These are phyloP conservation scores for Cladosporium sphaerospermum DNA, from an alignment of 2,329 filamentous ascomycete species.

Conservation along the genomic window DNA sequence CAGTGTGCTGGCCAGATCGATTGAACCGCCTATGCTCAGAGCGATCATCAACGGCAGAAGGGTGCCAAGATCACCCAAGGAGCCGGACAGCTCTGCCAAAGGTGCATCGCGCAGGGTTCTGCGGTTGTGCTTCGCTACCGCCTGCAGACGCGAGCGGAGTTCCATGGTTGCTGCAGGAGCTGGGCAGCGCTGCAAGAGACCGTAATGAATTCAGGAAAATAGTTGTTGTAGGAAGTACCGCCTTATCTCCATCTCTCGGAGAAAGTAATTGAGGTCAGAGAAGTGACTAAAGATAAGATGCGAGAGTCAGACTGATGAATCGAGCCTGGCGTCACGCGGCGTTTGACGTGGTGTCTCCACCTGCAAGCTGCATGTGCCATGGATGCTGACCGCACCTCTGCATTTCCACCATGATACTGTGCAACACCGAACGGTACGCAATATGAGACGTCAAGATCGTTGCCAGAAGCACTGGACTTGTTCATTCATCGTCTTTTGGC, in stretches of 20 bases:
- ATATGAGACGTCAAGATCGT: too few species aligned
- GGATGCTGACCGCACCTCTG: slow-evolving; percentile 9
- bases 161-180: neutral
- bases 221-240: too few species aligned
- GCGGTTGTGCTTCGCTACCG: slow-evolving; percentile 44
- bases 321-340: neutral
- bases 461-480: too few species aligned
- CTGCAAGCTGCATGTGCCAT: slow-evolving; percentile 2
- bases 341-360: neutral
- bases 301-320: neutral
- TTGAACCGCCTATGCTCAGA: slow-evolving; percentile 68
- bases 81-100: slow-evolving; percentile 76
- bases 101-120: slow-evolving; percentile 50
- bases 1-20: slow-evolving; percentile 76
- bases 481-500: too few species aligned
- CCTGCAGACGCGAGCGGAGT: slow-evolving; percentile 18
- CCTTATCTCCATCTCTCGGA: neutral
- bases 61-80: slow-evolving; percentile 83
- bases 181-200: too few species aligned
- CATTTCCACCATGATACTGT: too few species aligned
- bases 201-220: too few species aligned
- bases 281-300: neutral
- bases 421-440: too few species aligned
- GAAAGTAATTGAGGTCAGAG: neutral
- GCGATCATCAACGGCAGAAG: slow-evolving; percentile 85